Base-by-base conservation (phyloP, 2,329 filamentous ascomycete species). In the Apiospora saccharicola region DNA sequence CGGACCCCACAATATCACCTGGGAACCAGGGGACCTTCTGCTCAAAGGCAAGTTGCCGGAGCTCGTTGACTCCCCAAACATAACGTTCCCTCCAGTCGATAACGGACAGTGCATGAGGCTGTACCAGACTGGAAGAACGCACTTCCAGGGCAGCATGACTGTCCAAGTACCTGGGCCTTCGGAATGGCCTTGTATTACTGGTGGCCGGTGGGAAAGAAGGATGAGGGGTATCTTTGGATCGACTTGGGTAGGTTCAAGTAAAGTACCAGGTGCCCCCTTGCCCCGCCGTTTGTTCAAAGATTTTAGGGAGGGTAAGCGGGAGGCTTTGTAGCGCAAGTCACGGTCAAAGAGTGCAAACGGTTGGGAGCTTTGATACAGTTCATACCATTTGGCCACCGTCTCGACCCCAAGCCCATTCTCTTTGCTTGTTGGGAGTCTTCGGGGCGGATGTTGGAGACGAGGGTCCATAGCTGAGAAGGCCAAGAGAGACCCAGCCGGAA, bases 111-210 rank as follows among this genome's bases (percentile, higher is more conserved):
- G 94, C 83, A 97, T 92, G 19, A 98, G 83, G 67, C 90, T 91
- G 77, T 96, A 92, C 96, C 96, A 99, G 44, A 98, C 86, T 0
- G 94, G 90, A 47, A 90, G 86, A 47, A 98, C 92, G 77, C 94
- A 98, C 79, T 94, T 95, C 94, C 96, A 98, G 0, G 96, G 96
- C 3, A 96, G 87, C 34, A 98, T 86, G 1, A 98, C 80, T 0
- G 92, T 96, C 94, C 95, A 98, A 0, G 87, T 91, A 0, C 92
- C 92, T 68, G 92, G 84, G 49, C 83, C 82, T 1, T 80, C 77
- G 14, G 83, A 80, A 13, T 86, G 80, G 4, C 90, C 88, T 14
- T 89, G 90, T 26, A 26, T 13, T 3, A 26, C 10, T 5, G 37
- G 26, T 19, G 69, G 24, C 30, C 69, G 41, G 43, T 43, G 53